Evolutionary conservation across 768 basidiomycete genomes (phyloP).

Genomic region (Leucocoprinus birnbaumii): DNA sequence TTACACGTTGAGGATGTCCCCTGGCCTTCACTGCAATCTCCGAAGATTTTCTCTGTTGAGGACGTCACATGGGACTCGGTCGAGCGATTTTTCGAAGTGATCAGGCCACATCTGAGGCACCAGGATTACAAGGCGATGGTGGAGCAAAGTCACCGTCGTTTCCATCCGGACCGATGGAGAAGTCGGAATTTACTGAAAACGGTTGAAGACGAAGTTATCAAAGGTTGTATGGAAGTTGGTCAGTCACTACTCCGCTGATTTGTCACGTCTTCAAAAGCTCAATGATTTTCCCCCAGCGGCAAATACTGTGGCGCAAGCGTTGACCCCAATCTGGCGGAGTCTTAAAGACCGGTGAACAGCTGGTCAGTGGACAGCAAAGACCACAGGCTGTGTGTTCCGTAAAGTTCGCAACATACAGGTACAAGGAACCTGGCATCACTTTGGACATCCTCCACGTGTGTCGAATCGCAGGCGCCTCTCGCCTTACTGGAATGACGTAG

Average conservation of each 20-base stretch:
- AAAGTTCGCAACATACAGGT: too few relatives aligned
- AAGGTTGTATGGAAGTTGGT: conserved; percentile 66
- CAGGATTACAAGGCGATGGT: conserved; percentile 67
- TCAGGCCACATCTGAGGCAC: conserved; percentile 46
- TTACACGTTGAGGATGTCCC: conserved; percentile 64
- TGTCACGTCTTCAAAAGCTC: background rate
- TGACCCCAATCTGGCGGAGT: conserved; percentile 66
- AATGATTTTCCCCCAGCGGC: conserved; percentile 28
- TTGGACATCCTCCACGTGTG: too few relatives aligned
- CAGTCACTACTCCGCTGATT: conserved; percentile 17
- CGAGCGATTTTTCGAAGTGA: conserved; percentile 63
- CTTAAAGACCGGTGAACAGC: conserved; percentile 5
- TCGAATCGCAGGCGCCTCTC: too few relatives aligned
- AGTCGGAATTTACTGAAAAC: conserved; percentile 60
- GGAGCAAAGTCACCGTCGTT: conserved; percentile 68
- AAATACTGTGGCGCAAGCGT: conserved; percentile 70
- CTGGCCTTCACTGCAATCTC: conserved; percentile 69
- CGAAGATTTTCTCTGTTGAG: conserved; percentile 49
- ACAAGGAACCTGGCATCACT: too few relatives aligned
- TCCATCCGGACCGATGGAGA: conserved; percentile 82
- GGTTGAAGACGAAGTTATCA: conserved; percentile 54
- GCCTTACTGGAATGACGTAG: too few relatives aligned
- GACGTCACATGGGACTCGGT: conserved; percentile 73
- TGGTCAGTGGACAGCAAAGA: background rate
- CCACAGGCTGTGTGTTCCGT: too few relatives aligned